Evolutionary conservation across 768 basidiomycete genomes (phyloP).

Genomic region (Tylopilus plumbeoviolaceoides): DNA sequence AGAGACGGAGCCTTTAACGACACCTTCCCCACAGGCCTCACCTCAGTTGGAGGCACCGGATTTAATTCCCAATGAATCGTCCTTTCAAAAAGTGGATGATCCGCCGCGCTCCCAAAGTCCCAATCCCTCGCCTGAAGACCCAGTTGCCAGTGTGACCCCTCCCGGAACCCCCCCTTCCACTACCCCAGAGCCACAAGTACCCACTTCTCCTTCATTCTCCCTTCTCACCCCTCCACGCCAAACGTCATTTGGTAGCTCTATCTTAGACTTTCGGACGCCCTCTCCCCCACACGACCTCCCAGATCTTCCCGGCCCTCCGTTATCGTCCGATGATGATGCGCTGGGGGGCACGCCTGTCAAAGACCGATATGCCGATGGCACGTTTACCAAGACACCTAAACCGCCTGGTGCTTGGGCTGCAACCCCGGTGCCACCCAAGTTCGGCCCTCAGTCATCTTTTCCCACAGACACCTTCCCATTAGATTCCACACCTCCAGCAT

Average conservation of each 20-base stretch:
- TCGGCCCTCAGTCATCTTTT: slow-evolving; percentile 12
- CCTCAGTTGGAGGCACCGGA: slow-evolving; percentile 8
- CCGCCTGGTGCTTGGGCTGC: slow-evolving; percentile 45
- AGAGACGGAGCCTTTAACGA: slow-evolving; percentile 28
- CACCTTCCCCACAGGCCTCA: slow-evolving; percentile 20
- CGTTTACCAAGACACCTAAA: slow-evolving; percentile 41
- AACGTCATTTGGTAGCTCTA: slow-evolving; percentile 38
- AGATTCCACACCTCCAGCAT: slow-evolving; percentile 26
- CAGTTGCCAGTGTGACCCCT: slow-evolving; percentile 20
- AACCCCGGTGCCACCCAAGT: slow-evolving; percentile 33
- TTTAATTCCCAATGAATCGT: slow-evolving; percentile 9
- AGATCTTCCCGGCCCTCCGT: slow-evolving; percentile 63
- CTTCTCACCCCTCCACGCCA: slow-evolving; percentile 49
- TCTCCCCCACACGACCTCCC: slow-evolving; percentile 61
- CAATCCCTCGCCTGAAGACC: slow-evolving; percentile 1
- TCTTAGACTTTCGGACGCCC: slow-evolving; percentile 54
- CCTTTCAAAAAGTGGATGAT: slow-evolving; percentile 16
- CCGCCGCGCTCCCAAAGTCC: slow-evolving; percentile 13
- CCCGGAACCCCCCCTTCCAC: slow-evolving; percentile 21
- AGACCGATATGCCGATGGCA: slow-evolving; percentile 17
- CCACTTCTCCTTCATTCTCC: slow-evolving; percentile 15
- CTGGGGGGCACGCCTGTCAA: slow-evolving; percentile 23
- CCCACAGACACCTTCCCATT: slow-evolving; percentile 15
- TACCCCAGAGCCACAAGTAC: background rate
- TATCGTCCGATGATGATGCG: slow-evolving; percentile 48